These are phyloP conservation scores for Chrysophaeum taylorii DNA, from an alignment of 352 stramenopile genomes.

Conservation along the genomic window DNA sequence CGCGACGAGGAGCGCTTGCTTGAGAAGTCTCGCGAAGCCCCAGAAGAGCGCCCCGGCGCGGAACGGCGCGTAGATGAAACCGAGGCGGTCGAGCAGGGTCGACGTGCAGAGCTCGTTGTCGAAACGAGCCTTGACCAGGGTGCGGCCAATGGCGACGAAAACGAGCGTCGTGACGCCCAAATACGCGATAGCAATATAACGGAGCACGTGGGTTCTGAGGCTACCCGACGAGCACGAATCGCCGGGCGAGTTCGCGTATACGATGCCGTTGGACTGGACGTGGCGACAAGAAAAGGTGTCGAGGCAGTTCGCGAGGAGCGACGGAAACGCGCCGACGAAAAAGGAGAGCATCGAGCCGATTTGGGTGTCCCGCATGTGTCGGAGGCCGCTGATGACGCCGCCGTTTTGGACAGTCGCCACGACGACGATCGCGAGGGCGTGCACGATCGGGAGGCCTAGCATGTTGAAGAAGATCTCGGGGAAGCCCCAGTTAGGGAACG, in stretches of 20 bases:
- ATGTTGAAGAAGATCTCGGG: not conserved
- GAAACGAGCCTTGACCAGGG: too few relatives aligned
- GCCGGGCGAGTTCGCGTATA: not conserved
- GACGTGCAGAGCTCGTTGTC: not conserved
- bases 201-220: too few relatives aligned
- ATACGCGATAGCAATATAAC: too few relatives aligned
- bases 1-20: not conserved
- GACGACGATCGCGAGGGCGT: too few relatives aligned
- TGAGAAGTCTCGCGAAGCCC: not conserved
- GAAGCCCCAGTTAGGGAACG: not conserved
- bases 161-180: too few relatives aligned
- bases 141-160: too few relatives aligned
- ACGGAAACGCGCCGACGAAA: not conserved
- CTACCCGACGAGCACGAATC: too few relatives aligned
- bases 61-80: not conserved
- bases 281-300: not conserved
- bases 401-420: too few relatives aligned
- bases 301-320: not conserved
- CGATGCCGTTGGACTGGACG: not conserved
- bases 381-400: too few relatives aligned
- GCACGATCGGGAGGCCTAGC: not conserved
- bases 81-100: not conserved
- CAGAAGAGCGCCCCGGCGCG: not conserved
- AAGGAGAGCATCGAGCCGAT: not conserved
- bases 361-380: too few relatives aligned